phyloP scores from a whole-genome alignment of 495 filamentous ascomycete genomes.

The Tuber brumale region DNA sequence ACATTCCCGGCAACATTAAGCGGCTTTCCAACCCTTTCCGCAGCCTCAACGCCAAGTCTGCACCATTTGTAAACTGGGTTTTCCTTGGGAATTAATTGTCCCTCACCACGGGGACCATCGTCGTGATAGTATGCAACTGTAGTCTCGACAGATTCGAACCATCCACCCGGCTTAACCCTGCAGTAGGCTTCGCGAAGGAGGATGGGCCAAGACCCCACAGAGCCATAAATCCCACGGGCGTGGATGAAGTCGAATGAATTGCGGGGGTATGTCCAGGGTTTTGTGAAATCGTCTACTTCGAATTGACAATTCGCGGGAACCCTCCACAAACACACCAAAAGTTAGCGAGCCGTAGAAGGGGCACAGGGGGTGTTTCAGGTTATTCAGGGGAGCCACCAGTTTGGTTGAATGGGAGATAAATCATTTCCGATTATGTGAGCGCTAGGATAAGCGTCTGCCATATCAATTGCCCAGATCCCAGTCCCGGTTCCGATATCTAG shows the following conservation, averaged over 20 bases:
- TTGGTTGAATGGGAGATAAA: slow-evolving; percentile 53
- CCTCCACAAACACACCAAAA: slow-evolving; percentile 6
- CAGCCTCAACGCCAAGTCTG: slow-evolving; percentile 19
- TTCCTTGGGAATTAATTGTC: slow-evolving; percentile 6
- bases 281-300: slow-evolving; percentile 50
- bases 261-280: slow-evolving; percentile 46
- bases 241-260: slow-evolving; percentile 53
- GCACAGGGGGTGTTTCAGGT: neutral
- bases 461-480: slow-evolving; percentile 50
- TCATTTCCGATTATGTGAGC: slow-evolving; percentile 55
- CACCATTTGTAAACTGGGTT: slow-evolving; percentile 22
- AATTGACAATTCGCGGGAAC: slow-evolving; percentile 43
- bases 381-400: slow-evolving; percentile 21
- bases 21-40: slow-evolving; percentile 14
- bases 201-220: slow-evolving; percentile 49
- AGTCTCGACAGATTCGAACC: slow-evolving; percentile 51
- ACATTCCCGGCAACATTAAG: slow-evolving; percentile 32
- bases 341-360: neutral
- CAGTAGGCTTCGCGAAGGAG: slow-evolving; percentile 44
- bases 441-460: slow-evolving; percentile 49
- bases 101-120: slow-evolving; percentile 4
- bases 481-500: slow-evolving; percentile 63
- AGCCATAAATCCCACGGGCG: slow-evolving; percentile 49
- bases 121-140: slow-evolving; percentile 33
- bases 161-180: slow-evolving; percentile 47